A percentile compares a stretch with the other conserved stretches of the same genome.
These are phyloP conservation scores for Scortechinia acanthostroma DNA, from an alignment of 2,329 filamentous ascomycete species.

Conservation along the genomic window DNA sequence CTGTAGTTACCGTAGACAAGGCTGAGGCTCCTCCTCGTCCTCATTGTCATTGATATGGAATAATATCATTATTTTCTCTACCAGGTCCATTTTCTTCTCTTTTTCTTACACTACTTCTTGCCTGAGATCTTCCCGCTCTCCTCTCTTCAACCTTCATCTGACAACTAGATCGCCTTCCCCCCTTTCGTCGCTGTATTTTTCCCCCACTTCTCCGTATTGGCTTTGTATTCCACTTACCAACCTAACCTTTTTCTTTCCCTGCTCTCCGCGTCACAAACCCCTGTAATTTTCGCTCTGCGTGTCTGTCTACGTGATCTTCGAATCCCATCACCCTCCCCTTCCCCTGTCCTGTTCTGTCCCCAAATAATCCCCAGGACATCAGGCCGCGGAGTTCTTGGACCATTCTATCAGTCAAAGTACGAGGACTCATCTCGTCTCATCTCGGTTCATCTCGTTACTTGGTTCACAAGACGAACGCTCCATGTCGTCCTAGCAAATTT, in stretches of 20 bases:
- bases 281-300: neutral
- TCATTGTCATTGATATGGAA: neutral
- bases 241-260: neutral
- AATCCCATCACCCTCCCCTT: neutral
- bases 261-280: neutral
- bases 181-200: neutral
- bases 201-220: neutral
- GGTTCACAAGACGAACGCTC: too few species aligned
- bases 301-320: neutral
- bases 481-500: neutral
- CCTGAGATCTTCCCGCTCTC: neutral
- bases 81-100: neutral
- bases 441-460: neutral
- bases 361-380: too few species aligned
- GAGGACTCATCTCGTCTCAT: conserved; percentile 1
- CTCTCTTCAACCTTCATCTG: neutral
- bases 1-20: too few species aligned
- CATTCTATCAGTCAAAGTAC: too few species aligned
- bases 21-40: too few species aligned
- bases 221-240: neutral
- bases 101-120: neutral
- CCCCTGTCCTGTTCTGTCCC: neutral
- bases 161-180: neutral
- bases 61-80: neutral
- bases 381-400: too few species aligned